Conservation (phyloP, 73 alveolate species). For the Uronychia setigera region DNA sequence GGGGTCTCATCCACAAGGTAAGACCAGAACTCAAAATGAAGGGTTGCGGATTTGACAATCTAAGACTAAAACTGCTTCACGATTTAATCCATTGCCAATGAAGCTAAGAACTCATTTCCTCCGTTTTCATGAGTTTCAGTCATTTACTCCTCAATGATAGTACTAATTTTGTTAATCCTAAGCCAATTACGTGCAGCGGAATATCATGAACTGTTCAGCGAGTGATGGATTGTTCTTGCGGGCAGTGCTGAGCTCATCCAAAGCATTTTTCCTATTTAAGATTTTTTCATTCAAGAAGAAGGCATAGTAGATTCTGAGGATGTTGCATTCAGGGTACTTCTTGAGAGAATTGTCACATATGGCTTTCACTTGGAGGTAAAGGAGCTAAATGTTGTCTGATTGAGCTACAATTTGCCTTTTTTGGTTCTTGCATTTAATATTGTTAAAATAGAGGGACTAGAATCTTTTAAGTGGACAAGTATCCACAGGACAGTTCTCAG, state of each 20-base stretch:
- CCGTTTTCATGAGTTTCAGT: slow-evolving; percentile 66
- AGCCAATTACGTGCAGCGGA: slow-evolving; percentile 72
- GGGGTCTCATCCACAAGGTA: slow-evolving; percentile 83
- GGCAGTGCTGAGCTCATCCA: slow-evolving; percentile 71
- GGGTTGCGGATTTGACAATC: slow-evolving; percentile 70
- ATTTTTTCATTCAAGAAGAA: slow-evolving; percentile 89
- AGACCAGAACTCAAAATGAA: slow-evolving; percentile 89
- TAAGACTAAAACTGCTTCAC: slow-evolving; percentile 72
- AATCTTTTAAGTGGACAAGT: slow-evolving; percentile 83
- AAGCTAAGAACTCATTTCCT: slow-evolving; percentile 82
- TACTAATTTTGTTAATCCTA: slow-evolving; percentile 65
- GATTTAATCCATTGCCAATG: slow-evolving; percentile 76
- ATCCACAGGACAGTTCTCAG: slow-evolving; percentile 85
- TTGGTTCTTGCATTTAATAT: too few relatives aligned
- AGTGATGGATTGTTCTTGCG: slow-evolving; percentile 83
- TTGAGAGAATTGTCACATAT: slow-evolving; percentile 81
- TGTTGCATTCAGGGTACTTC: slow-evolving; percentile 89
- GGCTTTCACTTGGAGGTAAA: slow-evolving; percentile 76
- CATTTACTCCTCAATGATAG: slow-evolving; percentile 65
- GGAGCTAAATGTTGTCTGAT: slow-evolving; percentile 41
- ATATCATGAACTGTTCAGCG: slow-evolving; percentile 88
- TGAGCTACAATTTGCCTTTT: slow-evolving; percentile 6
- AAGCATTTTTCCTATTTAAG: slow-evolving; percentile 86
- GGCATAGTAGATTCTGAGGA: slow-evolving; percentile 82
- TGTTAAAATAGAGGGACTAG: too few relatives aligned